Percentiles rank a stretch among this genome's conserved stretches.
phyloP scores from a whole-genome alignment of 345 rosid genomes.

The Diplotaxis tenuifolia region DNA sequence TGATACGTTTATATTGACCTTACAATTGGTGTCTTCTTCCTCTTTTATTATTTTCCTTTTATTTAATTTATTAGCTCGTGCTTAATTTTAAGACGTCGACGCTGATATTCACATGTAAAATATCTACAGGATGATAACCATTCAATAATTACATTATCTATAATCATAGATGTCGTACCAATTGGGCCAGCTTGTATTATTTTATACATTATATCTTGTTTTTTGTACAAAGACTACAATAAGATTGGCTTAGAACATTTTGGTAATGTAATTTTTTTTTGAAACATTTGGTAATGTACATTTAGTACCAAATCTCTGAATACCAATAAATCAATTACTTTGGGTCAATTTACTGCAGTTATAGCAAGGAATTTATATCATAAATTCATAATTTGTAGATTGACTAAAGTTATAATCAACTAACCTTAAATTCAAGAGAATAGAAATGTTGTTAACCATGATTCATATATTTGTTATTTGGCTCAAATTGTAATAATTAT shows the following conservation, averaged over 20 bases:
- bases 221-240: background rate
- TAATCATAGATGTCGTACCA: background rate
- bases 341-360: background rate
- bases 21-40: constrained; percentile 10
- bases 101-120: background rate
- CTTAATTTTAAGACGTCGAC: background rate
- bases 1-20: constrained; percentile 31
- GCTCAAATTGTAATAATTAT: too few relatives aligned
- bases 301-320: background rate
- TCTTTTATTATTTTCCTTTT: background rate
- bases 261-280: background rate
- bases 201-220: background rate
- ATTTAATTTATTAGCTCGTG: background rate
- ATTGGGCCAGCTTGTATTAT: background rate
- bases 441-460: background rate
- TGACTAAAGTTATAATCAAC: background rate
- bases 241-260: background rate
- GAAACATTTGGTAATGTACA: background rate
- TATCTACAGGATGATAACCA: background rate
- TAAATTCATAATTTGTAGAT: background rate
- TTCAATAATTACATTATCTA: background rate
- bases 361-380: background rate
- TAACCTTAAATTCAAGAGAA: background rate
- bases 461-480: too few relatives aligned
- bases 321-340: background rate